Conservation (phyloP, 2,329 filamentous ascomycete genomes). For the Colletotrichum sp. region DNA sequence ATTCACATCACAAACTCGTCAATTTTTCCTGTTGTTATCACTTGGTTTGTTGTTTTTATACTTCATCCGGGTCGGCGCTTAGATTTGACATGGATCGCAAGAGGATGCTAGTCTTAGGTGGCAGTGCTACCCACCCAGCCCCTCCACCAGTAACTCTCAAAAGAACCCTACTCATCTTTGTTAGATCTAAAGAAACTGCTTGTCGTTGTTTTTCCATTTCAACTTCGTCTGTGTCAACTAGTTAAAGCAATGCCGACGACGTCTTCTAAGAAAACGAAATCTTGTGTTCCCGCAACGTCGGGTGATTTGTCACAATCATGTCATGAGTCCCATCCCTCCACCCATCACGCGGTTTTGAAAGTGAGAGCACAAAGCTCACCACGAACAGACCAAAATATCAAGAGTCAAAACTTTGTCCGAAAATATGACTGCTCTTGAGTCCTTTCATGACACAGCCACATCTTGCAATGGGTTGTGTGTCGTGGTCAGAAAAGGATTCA, state of each 20-base stretch:
- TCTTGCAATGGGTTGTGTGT: background rate
- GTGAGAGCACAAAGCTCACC: background rate
- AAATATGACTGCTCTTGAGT: background rate
- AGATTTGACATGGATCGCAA: background rate
- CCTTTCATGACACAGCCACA: background rate
- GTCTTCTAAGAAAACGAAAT: background rate
- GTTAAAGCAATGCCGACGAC: background rate
- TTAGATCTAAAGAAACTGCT: background rate
- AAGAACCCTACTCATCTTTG: background rate
- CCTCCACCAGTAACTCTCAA: background rate
- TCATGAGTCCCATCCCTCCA: background rate
- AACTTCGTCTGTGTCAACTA: background rate
- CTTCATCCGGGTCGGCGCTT: too few relatives aligned
- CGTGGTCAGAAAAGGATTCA: background rate
- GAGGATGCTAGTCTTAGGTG: background rate
- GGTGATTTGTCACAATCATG: constrained; percentile 7
- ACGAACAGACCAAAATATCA: background rate
- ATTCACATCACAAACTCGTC: accelerated
- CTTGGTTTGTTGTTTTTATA: too few relatives aligned
- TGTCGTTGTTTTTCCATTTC: background rate
- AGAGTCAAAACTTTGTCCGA: background rate
- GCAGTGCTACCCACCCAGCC: background rate
- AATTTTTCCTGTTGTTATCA: too few relatives aligned
- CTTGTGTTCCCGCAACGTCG: background rate
- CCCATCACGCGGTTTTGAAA: background rate